These are phyloP conservation scores for Naganishia vishniacii DNA, from an alignment of 768 basidiomycete species.

Conservation along the genomic window DNA sequence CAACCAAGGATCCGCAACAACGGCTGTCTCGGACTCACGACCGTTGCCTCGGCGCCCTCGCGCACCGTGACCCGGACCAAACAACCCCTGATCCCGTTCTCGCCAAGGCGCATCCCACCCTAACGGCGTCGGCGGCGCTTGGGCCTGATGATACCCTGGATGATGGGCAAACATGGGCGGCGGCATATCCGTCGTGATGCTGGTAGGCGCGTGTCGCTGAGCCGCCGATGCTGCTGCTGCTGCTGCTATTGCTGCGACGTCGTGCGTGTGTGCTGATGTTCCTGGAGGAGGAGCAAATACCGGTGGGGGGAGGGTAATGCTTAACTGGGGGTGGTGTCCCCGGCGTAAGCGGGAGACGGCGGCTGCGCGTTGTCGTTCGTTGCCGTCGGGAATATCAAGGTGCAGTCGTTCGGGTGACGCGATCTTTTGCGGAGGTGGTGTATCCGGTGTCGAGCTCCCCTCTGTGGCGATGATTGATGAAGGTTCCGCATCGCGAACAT, in stretches of 20 bases:
- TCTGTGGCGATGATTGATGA: neutral
- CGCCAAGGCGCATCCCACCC: conserved; percentile 24
- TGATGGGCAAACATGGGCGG: conserved; percentile 2
- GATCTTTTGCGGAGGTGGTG: no score
- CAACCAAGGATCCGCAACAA: conserved; percentile 6
- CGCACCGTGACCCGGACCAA: no score
- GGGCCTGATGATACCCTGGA: conserved; percentile 15
- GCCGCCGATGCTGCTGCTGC: neutral
- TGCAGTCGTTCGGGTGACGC: no score
- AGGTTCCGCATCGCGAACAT: neutral
- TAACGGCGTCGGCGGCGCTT: conserved; percentile 22
- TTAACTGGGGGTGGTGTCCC: conserved; percentile 9
- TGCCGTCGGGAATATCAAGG: neutral
- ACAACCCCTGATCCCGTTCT: conserved; percentile 6
- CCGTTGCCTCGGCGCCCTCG: no score
- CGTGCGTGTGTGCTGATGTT: neutral
- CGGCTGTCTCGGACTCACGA: no score
- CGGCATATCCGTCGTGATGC: neutral
- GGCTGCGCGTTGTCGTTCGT: neutral
- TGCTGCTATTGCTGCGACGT: neutral
- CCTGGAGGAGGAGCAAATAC: neutral
- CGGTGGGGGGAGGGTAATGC: conserved; percentile 21
- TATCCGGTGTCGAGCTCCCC: neutral
- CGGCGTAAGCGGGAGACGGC: neutral
- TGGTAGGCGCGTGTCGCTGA: neutral